Conservation (phyloP, 306 rosid genomes). For the Nissolia schottii region DNA sequence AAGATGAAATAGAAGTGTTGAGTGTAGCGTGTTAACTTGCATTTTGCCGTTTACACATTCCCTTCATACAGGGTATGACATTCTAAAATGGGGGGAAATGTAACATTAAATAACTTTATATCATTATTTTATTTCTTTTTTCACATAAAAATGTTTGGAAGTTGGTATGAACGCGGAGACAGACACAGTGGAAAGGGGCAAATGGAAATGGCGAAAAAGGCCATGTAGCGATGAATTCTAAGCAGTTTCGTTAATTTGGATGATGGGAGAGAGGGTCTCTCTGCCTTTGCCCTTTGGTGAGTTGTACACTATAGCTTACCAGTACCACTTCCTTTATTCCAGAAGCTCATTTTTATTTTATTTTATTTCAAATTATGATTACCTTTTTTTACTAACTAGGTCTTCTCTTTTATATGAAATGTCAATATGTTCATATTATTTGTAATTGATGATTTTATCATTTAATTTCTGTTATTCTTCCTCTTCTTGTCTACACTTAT, state of each 20-base stretch:
- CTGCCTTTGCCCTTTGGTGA: conserved; percentile 28
- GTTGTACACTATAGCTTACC: conserved; percentile 19
- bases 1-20: background rate
- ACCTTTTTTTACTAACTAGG: background rate
- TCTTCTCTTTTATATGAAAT: background rate
- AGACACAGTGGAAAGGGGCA: background rate
- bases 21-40: background rate
- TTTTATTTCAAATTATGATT: background rate
- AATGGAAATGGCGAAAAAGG: background rate
- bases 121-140: too few species aligned
- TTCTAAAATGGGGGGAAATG: background rate
- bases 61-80: background rate
- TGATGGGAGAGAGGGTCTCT: background rate
- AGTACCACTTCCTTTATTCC: conserved; percentile 31
- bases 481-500: conserved; percentile 3
- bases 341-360: conserved; percentile 16
- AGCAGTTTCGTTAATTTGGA: conserved; percentile 25
- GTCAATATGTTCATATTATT: conserved; percentile 20
- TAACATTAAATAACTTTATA: too few species aligned
- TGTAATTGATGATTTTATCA: too few species aligned
- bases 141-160: background rate
- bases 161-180: conserved; percentile 29
- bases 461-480: background rate
- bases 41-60: background rate
- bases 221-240: background rate